A percentile compares a stretch with the other conserved stretches of the same genome.
These are phyloP conservation scores for Stachybotrys chlorohalonatus DNA, from an alignment of 2,329 filamentous ascomycete species.

Conservation along the genomic window DNA sequence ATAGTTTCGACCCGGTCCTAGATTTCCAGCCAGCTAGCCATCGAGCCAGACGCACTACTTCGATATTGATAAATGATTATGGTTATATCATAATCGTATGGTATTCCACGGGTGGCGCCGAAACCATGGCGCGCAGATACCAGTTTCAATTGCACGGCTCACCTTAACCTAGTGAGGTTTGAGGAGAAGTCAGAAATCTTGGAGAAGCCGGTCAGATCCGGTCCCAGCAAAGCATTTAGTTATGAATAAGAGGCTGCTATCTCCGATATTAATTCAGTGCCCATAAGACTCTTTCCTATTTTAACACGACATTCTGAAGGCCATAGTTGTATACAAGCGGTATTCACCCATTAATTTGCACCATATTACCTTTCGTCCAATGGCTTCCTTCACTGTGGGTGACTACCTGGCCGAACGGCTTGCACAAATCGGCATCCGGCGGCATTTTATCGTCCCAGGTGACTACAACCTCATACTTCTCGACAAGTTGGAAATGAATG, in stretches of 20 bases:
- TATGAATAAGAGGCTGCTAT: background rate
- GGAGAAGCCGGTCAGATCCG: background rate
- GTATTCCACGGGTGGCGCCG: background rate
- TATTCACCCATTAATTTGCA: background rate
- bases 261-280: background rate
- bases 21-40: background rate
- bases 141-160: background rate
- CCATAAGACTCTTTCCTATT: background rate
- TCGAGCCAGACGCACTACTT: background rate
- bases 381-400: slow-evolving; percentile 1
- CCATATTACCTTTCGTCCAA: background rate
- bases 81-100: background rate
- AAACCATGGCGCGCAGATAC: background rate
- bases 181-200: background rate
- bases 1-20: background rate
- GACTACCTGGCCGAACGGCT: slow-evolving; percentile 2
- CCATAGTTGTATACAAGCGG: background rate
- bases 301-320: background rate
- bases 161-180: background rate
- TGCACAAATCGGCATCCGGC: background rate
- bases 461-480: background rate
- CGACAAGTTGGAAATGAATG: background rate
- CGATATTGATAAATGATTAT: background rate
- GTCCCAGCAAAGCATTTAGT: background rate
- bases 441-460: background rate